Base-by-base conservation (phyloP, 2,329 filamentous ascomycete genomes). In the Ophidiomyces ophidiicola region DNA sequence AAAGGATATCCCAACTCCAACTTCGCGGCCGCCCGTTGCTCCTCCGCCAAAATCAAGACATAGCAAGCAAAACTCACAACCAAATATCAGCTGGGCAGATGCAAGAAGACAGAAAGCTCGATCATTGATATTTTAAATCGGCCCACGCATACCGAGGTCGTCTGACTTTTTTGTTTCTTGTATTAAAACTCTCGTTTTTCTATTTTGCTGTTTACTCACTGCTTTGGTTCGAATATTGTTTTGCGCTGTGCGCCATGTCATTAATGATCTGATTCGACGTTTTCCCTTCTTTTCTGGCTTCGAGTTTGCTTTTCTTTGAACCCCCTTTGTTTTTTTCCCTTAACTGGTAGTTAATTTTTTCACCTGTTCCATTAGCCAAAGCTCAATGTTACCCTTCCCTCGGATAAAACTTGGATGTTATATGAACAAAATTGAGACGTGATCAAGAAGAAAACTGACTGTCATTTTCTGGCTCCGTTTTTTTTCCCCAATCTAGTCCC, bases 21-120 rank as follows among this genome's bases (percentile, higher is more conserved):
- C 53, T 43, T 53, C 50, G 47, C 52, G 52, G 39, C 52, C 58
- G 41, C 49, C 49, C 29, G 46, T 41, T n/a, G 44, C 56, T 14
- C 47, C 50, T 10, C 53, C 53, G 26, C 30, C 45, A 18, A 44
- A 32, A n/a, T 53, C 60, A 15, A 48, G 57, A 39, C 61, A 64
- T 46, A 60, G 61, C 37, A 57, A 63, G 46, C 59, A 59, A 4
- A 49, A 55, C 32, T 64, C 61, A 8, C 59, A 63, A 41, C 59
- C 61, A 4, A 60, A 61, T 39, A 49, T 55, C 33, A 52, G 55
- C 7, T 36, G 29, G 18, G 37, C 37, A n/a, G 44, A 63, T 24
- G 52, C 56, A 41, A 56, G 61, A 24, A 57, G 58, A 24, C 56
- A 62, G 44, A 64, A 63, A 48, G 57, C 60, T 5, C 58, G 59